Conservation (phyloP, 106 monocot genomes). For the Cymbidium sinense region DNA sequence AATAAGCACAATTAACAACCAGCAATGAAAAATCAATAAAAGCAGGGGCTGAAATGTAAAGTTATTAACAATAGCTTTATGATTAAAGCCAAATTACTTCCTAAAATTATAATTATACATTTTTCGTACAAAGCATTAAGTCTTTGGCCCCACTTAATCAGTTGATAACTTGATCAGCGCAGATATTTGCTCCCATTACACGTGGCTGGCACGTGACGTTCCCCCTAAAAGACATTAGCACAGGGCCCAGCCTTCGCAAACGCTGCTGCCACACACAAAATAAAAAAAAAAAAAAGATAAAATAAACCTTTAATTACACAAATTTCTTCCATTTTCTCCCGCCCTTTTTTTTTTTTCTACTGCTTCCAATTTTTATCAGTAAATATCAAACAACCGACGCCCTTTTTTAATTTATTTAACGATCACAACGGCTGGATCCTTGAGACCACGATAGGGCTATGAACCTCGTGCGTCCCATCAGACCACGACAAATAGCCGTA, state of each 20-base stretch:
- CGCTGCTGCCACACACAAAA: neutral
- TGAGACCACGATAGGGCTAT: constrained; percentile 83
- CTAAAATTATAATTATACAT: neutral
- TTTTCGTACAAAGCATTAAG: neutral
- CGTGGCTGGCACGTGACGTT: neutral
- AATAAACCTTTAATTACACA: neutral
- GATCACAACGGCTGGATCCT: constrained; percentile 61
- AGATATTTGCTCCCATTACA: neutral
- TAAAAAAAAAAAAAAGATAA: neutral
- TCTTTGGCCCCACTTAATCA: neutral
- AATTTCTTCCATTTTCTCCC: neutral
- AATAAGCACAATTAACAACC: neutral
- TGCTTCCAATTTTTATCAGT: no score
- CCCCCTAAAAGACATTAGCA: neutral
- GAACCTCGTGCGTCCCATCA: constrained; percentile 77
- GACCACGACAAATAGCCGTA: constrained; percentile 73
- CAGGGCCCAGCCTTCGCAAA: neutral
- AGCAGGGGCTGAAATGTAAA: neutral
- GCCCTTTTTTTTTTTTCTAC: neutral
- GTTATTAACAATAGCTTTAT: neutral
- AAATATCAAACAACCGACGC: neutral
- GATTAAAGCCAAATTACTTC: neutral
- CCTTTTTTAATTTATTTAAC: neutral
- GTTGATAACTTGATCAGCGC: neutral
- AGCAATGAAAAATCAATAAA: neutral